These are phyloP conservation scores for Chenopodium album DNA, from an alignment of 148 eudicot genomes.

Conservation along the genomic window DNA sequence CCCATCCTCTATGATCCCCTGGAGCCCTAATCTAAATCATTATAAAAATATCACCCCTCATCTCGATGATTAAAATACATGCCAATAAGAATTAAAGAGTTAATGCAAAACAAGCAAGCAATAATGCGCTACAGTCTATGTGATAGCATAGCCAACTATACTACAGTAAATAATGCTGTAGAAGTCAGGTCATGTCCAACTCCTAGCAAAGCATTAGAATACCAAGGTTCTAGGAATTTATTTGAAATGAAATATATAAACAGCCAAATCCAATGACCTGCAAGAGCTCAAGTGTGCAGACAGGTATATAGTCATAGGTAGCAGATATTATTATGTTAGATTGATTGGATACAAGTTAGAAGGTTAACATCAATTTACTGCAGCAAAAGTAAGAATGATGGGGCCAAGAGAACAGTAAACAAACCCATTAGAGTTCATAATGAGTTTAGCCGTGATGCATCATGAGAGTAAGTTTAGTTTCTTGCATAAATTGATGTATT, in stretches of 20 bases:
- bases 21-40: slow-evolving; percentile 65
- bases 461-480: neutral
- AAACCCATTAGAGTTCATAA: too few relatives aligned
- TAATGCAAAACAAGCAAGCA: slow-evolving; percentile 20
- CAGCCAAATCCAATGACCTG: neutral
- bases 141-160: neutral
- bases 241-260: neutral
- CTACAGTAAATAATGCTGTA: neutral
- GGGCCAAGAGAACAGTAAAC: neutral
- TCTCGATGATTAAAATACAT: slow-evolving; percentile 38
- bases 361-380: neutral
- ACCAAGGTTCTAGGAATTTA: neutral
- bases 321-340: neutral
- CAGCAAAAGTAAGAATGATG: neutral
- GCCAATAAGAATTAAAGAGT: slow-evolving; percentile 32
- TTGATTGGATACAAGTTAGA: neutral
- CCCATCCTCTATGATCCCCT: slow-evolving; percentile 72
- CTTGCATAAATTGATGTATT: too few relatives aligned
- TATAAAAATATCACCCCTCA: slow-evolving; percentile 50
- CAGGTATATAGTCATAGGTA: slow-evolving; percentile 5
- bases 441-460: neutral
- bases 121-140: slow-evolving; percentile 1
- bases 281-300: neutral
- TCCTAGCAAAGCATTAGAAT: neutral
- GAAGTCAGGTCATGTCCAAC: slow-evolving; percentile 1